Evolutionary conservation across 345 rosid genomes (phyloP).

Genomic region (Toxicodendron radicans): DNA sequence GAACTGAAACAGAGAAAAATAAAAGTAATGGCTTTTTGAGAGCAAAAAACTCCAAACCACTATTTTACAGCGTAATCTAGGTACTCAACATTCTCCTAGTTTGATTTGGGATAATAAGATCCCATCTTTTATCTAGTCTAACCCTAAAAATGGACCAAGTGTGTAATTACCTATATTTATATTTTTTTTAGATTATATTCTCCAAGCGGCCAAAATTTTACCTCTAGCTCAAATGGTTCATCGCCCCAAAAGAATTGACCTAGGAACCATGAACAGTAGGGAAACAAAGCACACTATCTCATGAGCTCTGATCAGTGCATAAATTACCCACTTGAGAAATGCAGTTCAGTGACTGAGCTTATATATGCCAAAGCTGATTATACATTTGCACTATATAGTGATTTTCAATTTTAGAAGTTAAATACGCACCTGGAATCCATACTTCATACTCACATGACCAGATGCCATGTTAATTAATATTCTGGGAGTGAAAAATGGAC

Average conservation of each 20-base stretch:
- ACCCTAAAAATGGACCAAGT: constrained; percentile 1
- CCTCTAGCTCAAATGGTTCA: constrained; percentile 5
- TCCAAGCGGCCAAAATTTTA: neutral
- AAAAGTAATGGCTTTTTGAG: neutral
- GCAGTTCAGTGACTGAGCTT: neutral
- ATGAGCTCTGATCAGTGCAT: neutral
- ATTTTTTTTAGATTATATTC: neutral
- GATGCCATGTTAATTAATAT: constrained; percentile 97
- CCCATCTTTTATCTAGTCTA: neutral
- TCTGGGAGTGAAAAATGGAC: constrained; percentile 94
- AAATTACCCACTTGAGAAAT: neutral
- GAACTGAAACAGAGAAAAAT: constrained; percentile 13
- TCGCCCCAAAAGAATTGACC: constrained; percentile 5
- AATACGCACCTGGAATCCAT: constrained; percentile 82
- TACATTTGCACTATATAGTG: neutral
- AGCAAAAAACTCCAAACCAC: neutral
- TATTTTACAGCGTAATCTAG: neutral
- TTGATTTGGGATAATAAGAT: no score
- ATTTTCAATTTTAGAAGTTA: neutral
- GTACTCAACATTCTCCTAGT: neutral
- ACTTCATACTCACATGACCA: constrained; percentile 94
- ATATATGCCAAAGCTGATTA: constrained; percentile 13
- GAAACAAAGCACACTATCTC: constrained; percentile 9
- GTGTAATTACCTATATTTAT: neutral
- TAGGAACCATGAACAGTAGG: neutral